Evolutionary conservation across 2,329 filamentous ascomycete species (phyloP), one percentile per base, ranked within the genome.

Genomic region (Sporothrix euskadiensis): DNA sequence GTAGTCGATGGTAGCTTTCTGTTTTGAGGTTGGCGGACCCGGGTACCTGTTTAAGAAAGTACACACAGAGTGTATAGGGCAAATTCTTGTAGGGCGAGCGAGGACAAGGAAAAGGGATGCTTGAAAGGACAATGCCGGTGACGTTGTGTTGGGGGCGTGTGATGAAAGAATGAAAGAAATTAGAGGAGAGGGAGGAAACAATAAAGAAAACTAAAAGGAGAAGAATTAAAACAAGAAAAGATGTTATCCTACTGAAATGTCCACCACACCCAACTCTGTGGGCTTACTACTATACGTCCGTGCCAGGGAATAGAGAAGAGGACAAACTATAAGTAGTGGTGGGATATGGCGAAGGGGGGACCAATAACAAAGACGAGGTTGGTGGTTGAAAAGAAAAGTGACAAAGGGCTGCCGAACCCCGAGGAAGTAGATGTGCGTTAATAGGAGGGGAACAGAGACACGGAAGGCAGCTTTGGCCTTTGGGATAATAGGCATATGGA

Each of bases 31-130:
- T 47, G 61, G 61, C 41, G 41, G 39, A 30, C 41, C n/a, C 61
- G 39, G 39, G 35, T 47, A 47, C 39, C 61, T 47, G 47, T 22
- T 30, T 32, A 47, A 66, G 39, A 66, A 66, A 47, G 61, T 66
- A 47, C 61, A 41, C 56, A 41, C 22, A 4, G 16, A 9, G 57
- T 41, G 26, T 32, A 30, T 35, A 35, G 52, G 52, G 22, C n/a
- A 14, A 12, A 12, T 12, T 3, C 16, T 19, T 14, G 30, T 35
- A 59, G 30, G 56, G 16, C 56, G 56, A 35, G 30, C 1, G 56
- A 19, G 22, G 52, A 30, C 4, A 56, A 26, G 9, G 22, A 14
- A 8, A 22, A 26, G 12, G n/a, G 47, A 52, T 52, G 56, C 35
- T 35, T 3, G 7, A n/a, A 14, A 59, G 56, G 22, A 39, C 32